phyloP scores from a whole-genome alignment of 129 eudicot species.

The Sambucus nigra region DNA sequence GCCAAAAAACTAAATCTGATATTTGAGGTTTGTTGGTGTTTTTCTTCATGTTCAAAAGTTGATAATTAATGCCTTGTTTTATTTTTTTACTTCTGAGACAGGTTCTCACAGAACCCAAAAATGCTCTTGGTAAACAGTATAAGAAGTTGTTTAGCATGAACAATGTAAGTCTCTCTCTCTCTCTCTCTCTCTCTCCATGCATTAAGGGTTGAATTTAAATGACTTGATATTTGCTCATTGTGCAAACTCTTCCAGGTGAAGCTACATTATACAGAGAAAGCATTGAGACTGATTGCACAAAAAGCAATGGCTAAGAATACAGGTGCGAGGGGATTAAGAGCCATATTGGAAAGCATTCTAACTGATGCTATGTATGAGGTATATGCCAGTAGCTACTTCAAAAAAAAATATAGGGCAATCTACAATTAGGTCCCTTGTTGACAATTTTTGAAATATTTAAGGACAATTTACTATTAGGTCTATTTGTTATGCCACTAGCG shows the following conservation, averaged over 20 bases:
- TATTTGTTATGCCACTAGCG: too few relatives aligned
- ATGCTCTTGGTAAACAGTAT: constrained; percentile 88
- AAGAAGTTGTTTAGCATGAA: constrained; percentile 86
- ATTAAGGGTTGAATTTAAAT: background rate
- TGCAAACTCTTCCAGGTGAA: constrained; percentile 45
- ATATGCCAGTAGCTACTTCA: too few relatives aligned
- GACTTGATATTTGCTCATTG: background rate
- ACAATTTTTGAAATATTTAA: too few relatives aligned
- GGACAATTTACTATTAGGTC: too few relatives aligned
- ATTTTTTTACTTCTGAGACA: constrained; percentile 14
- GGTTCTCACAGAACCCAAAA: constrained; percentile 82
- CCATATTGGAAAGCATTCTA: constrained; percentile 70
- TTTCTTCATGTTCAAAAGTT: too few relatives aligned
- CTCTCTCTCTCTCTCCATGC: background rate
- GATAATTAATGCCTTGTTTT: background rate
- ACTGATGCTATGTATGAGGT: constrained; percentile 98
- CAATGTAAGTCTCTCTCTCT: constrained; percentile 40
- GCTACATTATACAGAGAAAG: constrained; percentile 71
- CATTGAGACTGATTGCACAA: constrained; percentile 58
- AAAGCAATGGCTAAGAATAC: constrained; percentile 85
- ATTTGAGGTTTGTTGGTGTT: background rate
- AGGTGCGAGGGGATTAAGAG: constrained; percentile 92
- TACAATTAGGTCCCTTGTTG: too few relatives aligned
- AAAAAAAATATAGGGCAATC: too few relatives aligned
- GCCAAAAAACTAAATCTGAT: too few relatives aligned